Evolutionary conservation across 768 basidiomycete genomes (phyloP).

Genomic region (Auriscalpium orientale): DNA sequence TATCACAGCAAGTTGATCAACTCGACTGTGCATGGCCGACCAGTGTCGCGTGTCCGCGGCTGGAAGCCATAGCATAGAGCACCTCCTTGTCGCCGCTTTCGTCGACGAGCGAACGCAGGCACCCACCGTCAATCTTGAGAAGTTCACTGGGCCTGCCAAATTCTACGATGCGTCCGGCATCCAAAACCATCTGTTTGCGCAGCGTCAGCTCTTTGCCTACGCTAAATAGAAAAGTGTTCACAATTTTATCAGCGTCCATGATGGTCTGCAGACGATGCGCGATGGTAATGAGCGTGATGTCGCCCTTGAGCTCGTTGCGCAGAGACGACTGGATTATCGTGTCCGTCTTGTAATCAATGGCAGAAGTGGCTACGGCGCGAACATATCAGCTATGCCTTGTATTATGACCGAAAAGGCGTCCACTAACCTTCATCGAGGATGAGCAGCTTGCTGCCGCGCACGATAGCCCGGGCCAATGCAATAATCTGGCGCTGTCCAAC

Average conservation of each 20-base stretch:
- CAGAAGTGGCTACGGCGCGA: neutral
- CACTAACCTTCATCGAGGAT: conserved; percentile 47
- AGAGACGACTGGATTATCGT: conserved; percentile 49
- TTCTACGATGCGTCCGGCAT: conserved; percentile 36
- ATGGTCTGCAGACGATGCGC: conserved; percentile 53
- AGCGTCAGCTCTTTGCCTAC: neutral
- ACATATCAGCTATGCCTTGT: neutral
- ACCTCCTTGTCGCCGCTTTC: conserved; percentile 31
- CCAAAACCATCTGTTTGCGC: conserved; percentile 34
- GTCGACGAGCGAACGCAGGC: conserved; percentile 31
- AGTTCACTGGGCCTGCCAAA: conserved; percentile 38
- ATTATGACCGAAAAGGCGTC: neutral
- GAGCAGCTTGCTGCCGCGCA: conserved; percentile 46
- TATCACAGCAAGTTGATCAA: too few relatives aligned
- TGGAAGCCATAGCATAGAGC: conserved; percentile 23
- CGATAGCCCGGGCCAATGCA: conserved; percentile 51
- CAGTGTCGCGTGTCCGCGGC: neutral
- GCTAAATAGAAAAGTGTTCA: conserved; percentile 17
- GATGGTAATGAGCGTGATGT: conserved; percentile 50
- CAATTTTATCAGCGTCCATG: conserved; percentile 55
- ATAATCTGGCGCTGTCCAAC: conserved; percentile 57
- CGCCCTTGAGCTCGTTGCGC: conserved; percentile 33
- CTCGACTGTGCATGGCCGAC: too few relatives aligned
- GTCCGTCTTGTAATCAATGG: conserved; percentile 49
- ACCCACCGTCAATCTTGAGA: conserved; percentile 28